These are phyloP conservation scores for Trichophyton equinum DNA, from an alignment of 2,329 filamentous ascomycete species.

Conservation along the genomic window DNA sequence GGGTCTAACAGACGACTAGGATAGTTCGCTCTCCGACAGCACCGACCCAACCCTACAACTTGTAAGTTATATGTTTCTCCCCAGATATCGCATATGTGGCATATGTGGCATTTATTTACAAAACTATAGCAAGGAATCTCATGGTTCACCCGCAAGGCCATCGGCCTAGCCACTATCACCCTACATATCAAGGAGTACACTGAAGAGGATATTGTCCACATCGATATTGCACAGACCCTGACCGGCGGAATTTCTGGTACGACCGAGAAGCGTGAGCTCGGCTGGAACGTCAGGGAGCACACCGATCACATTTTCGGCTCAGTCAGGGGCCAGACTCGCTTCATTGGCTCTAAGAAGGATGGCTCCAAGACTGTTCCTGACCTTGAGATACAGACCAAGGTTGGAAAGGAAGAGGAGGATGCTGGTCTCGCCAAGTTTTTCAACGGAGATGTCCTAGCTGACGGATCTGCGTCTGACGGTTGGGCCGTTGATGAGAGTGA, in stretches of 20 bases:
- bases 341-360: conserved; percentile 28
- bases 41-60: conserved; percentile 57
- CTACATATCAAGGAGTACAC: conserved; percentile 45
- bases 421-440: conserved; percentile 28
- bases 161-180: conserved; percentile 56
- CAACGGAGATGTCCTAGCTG: conserved; percentile 32
- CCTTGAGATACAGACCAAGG: conserved; percentile 27
- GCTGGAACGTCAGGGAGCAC: conserved; percentile 52
- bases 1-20: conserved; percentile 38
- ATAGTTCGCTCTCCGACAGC: conserved; percentile 59
- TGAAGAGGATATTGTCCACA: conserved; percentile 44
- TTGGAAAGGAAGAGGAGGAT: conserved; percentile 28
- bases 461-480: conserved; percentile 44
- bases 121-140: conserved; percentile 49
- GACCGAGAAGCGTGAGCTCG: conserved; percentile 44
- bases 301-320: conserved; percentile 68
- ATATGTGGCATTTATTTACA: not conserved
- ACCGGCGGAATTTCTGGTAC: conserved; percentile 61
- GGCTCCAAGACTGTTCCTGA: conserved; percentile 27
- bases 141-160: conserved; percentile 60
- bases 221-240: conserved; percentile 59
- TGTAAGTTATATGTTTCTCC: conserved; percentile 20
- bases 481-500: conserved; percentile 45
- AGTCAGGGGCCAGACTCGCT: conserved; percentile 49
- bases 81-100: not conserved